Conservation (phyloP, 1,139 yeast species). For the Nakaseomyces kungkrabaensis region DNA sequence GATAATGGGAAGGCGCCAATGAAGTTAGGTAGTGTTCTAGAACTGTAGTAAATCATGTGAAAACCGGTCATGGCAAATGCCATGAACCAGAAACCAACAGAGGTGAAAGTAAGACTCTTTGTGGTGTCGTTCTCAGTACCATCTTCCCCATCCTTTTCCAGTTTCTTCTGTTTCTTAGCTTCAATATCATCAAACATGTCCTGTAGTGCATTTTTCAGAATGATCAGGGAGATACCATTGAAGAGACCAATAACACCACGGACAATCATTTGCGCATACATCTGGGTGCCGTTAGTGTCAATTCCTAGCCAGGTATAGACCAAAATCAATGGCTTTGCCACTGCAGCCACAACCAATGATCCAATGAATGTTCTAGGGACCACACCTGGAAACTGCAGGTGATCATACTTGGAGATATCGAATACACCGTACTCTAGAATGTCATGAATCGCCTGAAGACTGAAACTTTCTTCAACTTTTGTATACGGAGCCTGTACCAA, state of each 20-base stretch:
- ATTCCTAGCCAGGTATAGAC: conserved; percentile 12
- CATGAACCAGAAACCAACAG: conserved; percentile 47
- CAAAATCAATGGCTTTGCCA: conserved; percentile 32
- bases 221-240: conserved; percentile 35
- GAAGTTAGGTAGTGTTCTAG: conserved; percentile 81
- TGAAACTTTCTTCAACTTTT: conserved; percentile 92
- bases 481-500: conserved; percentile 63
- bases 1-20: conserved; percentile 65
- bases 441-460: conserved; percentile 83
- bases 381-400: conserved; percentile 70
- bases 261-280: conserved; percentile 39
- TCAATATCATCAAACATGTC: conserved; percentile 10
- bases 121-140: not conserved
- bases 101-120: conserved; percentile 9
- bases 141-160: conserved; percentile 7
- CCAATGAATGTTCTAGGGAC: conserved; percentile 85
- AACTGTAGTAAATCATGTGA: conserved; percentile 65
- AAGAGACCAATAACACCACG: conserved; percentile 46
- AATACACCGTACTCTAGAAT: conserved; percentile 53
- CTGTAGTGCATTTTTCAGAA: conserved; percentile 28
- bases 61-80: conserved; percentile 57
- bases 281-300: conserved; percentile 26
- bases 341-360: conserved; percentile 43
- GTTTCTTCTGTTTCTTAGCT: conserved; percentile 9
- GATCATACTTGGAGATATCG: conserved; percentile 52